Percentiles rank a stretch among this genome's conserved stretches.
Evolutionary conservation across 2,329 filamentous ascomycete species (phyloP).

Genomic region (Aspergillus neoniger): DNA sequence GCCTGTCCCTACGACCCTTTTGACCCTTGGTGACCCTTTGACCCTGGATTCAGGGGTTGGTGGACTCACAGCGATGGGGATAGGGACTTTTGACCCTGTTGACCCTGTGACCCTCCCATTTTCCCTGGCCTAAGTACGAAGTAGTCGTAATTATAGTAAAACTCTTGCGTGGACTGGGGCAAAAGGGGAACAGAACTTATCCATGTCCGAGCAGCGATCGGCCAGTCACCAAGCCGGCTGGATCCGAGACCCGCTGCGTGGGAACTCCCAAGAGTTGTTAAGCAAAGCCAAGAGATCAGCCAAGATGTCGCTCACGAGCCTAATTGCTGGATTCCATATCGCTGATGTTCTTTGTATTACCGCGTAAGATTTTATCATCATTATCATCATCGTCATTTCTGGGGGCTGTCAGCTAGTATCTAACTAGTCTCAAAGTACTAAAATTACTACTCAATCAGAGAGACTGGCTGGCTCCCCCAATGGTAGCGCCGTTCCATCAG

Average conservation of each 20-base stretch:
- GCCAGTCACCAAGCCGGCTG: neutral
- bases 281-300: slow-evolving; percentile 1
- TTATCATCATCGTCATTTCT: too few relatives aligned
- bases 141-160: neutral
- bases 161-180: neutral
- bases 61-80: too few relatives aligned
- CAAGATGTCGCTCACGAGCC: neutral
- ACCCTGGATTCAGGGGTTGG: neutral
- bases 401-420: neutral
- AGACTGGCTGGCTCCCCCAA: neutral
- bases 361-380: too few relatives aligned
- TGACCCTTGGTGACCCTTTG: neutral
- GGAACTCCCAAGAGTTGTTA: neutral
- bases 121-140: neutral
- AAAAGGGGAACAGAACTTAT: slow-evolving; percentile 2
- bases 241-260: slow-evolving; percentile 1
- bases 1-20: too few relatives aligned
- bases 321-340: neutral
- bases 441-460: neutral
- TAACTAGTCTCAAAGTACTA: neutral
- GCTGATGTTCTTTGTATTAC: neutral
- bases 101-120: neutral
- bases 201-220: neutral
- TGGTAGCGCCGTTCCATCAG: neutral
- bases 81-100: neutral